Evolutionary conservation across 176 grass and related monocot genomes (phyloP).

Genomic region (Hyparrhenia diplandra): DNA sequence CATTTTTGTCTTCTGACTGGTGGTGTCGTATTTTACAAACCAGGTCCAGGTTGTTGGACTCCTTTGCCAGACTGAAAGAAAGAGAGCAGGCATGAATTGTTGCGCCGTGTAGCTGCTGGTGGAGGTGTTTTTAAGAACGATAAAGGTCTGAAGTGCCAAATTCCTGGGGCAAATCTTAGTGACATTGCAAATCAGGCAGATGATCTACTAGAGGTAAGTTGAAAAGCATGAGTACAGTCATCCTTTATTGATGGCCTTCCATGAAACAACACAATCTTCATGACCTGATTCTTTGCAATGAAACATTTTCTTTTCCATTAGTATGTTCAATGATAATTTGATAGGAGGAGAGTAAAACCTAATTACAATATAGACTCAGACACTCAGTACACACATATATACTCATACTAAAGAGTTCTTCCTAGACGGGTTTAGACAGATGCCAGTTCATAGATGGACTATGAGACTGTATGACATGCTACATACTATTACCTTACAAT

Average conservation of each 20-base stretch:
- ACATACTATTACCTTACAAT: not conserved
- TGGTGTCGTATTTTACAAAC: constrained; percentile 3
- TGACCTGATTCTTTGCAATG: not conserved
- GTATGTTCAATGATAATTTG: not conserved
- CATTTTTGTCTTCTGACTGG: not conserved
- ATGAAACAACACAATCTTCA: not conserved
- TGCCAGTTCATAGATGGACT: no score
- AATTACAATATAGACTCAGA: not conserved
- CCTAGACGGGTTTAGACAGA: not conserved
- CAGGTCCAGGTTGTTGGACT: constrained; percentile 99
- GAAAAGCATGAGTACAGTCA: not conserved
- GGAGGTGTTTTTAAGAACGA: constrained; percentile 93
- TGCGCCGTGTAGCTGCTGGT: constrained; percentile 84
- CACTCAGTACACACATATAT: not conserved
- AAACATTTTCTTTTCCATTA: not conserved
- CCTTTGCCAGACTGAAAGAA: constrained; percentile 92
- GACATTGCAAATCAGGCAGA: constrained; percentile 96
- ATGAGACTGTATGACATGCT: no score
- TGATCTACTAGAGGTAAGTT: constrained; percentile 78
- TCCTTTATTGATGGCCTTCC: not conserved
- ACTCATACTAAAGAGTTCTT: not conserved
- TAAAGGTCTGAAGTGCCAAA: constrained; percentile 74
- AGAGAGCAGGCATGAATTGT: constrained; percentile 82
- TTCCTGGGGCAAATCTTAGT: constrained; percentile 89
- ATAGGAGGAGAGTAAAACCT: not conserved